Conservation (phyloP, 2,329 filamentous ascomycete genomes). For the Bipolaris bicolor region DNA sequence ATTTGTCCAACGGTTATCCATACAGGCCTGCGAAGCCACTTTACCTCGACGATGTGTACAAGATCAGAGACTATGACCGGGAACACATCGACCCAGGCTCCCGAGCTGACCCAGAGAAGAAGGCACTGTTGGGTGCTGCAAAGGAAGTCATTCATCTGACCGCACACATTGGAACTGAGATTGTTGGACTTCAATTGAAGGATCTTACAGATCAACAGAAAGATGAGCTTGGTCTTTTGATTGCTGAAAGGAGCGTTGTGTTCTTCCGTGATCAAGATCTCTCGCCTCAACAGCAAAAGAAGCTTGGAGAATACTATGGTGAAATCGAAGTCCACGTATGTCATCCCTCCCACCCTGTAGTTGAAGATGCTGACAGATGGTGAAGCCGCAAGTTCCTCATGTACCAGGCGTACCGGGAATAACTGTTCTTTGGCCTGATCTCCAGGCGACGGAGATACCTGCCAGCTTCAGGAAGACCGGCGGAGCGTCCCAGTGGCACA, state of each 20-base stretch:
- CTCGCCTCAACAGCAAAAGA: slow-evolving; percentile 40
- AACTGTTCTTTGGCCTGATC: slow-evolving; percentile 72
- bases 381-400: slow-evolving; percentile 71
- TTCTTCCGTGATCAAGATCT: slow-evolving; percentile 60
- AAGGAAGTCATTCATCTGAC: slow-evolving; percentile 53
- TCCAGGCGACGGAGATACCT: slow-evolving; percentile 65
- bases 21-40: slow-evolving; percentile 71
- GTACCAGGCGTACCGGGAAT: slow-evolving; percentile 70
- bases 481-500: slow-evolving; percentile 72
- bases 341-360: background rate
- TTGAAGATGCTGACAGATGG: background rate
- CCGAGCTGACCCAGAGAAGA: slow-evolving; percentile 61
- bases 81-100: slow-evolving; percentile 45
- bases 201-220: slow-evolving; percentile 55
- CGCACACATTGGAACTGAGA: slow-evolving; percentile 47
- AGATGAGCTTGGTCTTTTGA: slow-evolving; percentile 56
- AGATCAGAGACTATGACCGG: slow-evolving; percentile 61
- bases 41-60: slow-evolving; percentile 72
- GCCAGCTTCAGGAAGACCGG: slow-evolving; percentile 71
- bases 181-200: slow-evolving; percentile 55
- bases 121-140: slow-evolving; percentile 42
- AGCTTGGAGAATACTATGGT: slow-evolving; percentile 45
- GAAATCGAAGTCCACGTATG: slow-evolving; percentile 72
- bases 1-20: slow-evolving; percentile 73
- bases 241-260: slow-evolving; percentile 53